phyloP scores from a whole-genome alignment of 129 eudicot species.

The Artemisia argyi region DNA sequence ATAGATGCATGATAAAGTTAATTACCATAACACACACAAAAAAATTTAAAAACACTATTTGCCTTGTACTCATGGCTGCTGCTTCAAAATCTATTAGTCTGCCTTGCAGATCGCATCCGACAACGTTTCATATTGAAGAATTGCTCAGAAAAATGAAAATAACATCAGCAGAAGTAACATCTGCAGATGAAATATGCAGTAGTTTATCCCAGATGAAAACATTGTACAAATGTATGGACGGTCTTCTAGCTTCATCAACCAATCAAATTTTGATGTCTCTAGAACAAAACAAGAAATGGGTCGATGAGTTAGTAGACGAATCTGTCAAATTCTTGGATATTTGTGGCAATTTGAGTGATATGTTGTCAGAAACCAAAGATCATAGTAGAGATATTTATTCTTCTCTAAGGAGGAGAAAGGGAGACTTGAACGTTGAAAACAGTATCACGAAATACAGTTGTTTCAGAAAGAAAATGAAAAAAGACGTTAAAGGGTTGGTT shows the following conservation, averaged over 20 bases:
- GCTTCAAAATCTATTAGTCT: constrained; percentile 51
- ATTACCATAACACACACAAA: constrained; percentile 10
- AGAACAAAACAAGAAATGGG: constrained; percentile 31
- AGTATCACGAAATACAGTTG: constrained; percentile 36
- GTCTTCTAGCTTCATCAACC: constrained; percentile 38
- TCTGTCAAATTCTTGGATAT: constrained; percentile 39
- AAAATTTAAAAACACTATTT: not conserved
- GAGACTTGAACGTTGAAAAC: constrained; percentile 27
- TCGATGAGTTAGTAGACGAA: constrained; percentile 41
- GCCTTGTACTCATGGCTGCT: constrained; percentile 35
- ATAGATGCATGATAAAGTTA: constrained; percentile 5
- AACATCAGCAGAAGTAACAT: constrained; percentile 1
- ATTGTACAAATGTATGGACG: constrained; percentile 42
- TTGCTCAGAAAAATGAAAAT: constrained; percentile 45
- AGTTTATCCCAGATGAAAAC: constrained; percentile 47
- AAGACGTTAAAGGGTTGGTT: constrained; percentile 31
- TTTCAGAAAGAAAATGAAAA: constrained; percentile 49
- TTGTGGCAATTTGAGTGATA: constrained; percentile 35
- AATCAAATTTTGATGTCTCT: constrained; percentile 38
- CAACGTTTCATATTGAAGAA: constrained; percentile 33
- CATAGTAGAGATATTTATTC: constrained; percentile 47
- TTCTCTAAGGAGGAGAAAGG: constrained; percentile 45
- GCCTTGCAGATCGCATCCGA: constrained; percentile 61
- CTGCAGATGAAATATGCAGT: constrained; percentile 31
- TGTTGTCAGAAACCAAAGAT: constrained; percentile 39